Percentiles rank a stretch among this genome's conserved stretches.
These are phyloP conservation scores for Aspergillus cristatus DNA, from an alignment of 495 filamentous ascomycete genomes.

Conservation along the genomic window DNA sequence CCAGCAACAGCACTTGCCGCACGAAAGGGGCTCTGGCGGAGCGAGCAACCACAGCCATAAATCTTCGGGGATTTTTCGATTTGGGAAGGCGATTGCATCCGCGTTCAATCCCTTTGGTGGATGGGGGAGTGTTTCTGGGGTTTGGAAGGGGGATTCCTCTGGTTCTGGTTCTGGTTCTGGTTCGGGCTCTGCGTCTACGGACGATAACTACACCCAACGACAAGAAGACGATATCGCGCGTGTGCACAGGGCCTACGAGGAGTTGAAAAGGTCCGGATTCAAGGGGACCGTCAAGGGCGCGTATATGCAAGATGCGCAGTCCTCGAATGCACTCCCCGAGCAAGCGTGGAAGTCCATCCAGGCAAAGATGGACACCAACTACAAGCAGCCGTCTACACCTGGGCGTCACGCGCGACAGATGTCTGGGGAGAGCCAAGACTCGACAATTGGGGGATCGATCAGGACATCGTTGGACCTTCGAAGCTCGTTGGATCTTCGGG, in stretches of 20 bases:
- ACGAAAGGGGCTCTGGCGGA: no score
- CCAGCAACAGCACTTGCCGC: no score
- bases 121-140: constrained; percentile 30
- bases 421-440: constrained; percentile 13
- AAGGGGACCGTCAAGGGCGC: constrained; percentile 36
- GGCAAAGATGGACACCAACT: constrained; percentile 28
- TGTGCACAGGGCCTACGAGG: constrained; percentile 49
- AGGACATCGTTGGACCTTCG: constrained; percentile 34
- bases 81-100: constrained; percentile 48
- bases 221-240: constrained; percentile 36
- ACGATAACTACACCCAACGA: not conserved
- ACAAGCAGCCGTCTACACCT: constrained; percentile 5
- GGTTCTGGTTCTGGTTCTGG: constrained; percentile 1
- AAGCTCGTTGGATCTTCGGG: constrained; percentile 20
- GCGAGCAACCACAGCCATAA: no score
- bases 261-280: constrained; percentile 52
- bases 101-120: constrained; percentile 46
- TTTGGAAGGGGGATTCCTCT: constrained; percentile 13
- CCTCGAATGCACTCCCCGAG: constrained; percentile 16
- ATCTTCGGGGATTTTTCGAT: constrained; percentile 46
- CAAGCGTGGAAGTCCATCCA: constrained; percentile 33
- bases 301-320: constrained; percentile 18
- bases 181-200: not conserved
- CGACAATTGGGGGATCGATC: constrained; percentile 15
- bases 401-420: constrained; percentile 14